phyloP scores from a whole-genome alignment of 768 basidiomycete species.

The Leccinum truebloodii region DNA sequence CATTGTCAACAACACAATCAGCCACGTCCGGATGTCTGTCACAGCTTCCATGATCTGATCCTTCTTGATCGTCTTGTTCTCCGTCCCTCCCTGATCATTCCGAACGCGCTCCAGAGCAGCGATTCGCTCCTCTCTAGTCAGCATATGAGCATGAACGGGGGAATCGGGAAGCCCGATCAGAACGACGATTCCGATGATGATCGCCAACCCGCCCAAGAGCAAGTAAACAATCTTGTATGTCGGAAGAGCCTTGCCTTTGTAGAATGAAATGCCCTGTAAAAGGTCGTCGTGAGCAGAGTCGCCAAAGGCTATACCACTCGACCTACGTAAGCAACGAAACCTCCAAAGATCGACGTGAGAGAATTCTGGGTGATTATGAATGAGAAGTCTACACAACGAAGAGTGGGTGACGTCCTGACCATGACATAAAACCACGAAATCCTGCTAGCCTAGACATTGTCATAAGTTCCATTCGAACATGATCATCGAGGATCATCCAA shows the following conservation, averaged over 20 bases:
- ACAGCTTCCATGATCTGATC: slow-evolving; percentile 59
- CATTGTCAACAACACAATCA: slow-evolving; percentile 58
- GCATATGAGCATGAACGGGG: slow-evolving; percentile 56
- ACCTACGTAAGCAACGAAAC: slow-evolving; percentile 61
- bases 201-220: slow-evolving; percentile 59
- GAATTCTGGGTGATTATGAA: slow-evolving; percentile 46
- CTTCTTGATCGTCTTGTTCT: slow-evolving; percentile 60
- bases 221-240: slow-evolving; percentile 66
- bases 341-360: slow-evolving; percentile 59
- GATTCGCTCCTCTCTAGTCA: slow-evolving; percentile 50
- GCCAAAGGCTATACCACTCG: not conserved
- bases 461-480: slow-evolving; percentile 6
- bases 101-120: too few relatives aligned
- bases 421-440: slow-evolving; percentile 70
- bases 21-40: slow-evolving; percentile 58
- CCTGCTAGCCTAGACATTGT: slow-evolving; percentile 43
- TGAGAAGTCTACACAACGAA: not conserved
- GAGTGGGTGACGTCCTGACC: slow-evolving; percentile 35
- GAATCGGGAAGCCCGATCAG: slow-evolving; percentile 67
- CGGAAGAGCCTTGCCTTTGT: slow-evolving; percentile 45
- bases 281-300: not conserved
- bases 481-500: too few relatives aligned
- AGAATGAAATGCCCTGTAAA: slow-evolving; percentile 55
- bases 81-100: slow-evolving; percentile 51
- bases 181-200: slow-evolving; percentile 55